A percentile compares a stretch with the other conserved stretches of the same genome.
Conservation (phyloP, 2,329 filamentous ascomycete genomes). For the Cadophora sp. region DNA sequence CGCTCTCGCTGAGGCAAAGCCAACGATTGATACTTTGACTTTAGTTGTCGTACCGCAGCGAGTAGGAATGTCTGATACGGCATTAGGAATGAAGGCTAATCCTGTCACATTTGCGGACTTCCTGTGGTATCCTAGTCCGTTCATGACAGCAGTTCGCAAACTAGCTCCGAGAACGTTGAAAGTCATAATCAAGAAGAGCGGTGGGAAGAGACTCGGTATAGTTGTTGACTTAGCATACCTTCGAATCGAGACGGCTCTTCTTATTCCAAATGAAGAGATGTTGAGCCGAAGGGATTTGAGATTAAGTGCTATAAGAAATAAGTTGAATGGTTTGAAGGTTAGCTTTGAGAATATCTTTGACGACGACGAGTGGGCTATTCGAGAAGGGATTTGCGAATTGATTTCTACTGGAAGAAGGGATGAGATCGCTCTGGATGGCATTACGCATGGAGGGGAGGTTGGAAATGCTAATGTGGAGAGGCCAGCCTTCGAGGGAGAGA, state of each 20-base stretch:
- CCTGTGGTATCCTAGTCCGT: conserved; percentile 27
- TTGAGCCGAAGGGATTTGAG: conserved; percentile 15
- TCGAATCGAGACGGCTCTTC: not conserved
- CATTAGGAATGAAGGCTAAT: conserved; percentile 27
- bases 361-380: conserved; percentile 31
- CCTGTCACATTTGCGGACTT: conserved; percentile 39
- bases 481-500: not conserved
- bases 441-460: not conserved
- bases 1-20: conserved; percentile 29
- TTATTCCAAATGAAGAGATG: conserved; percentile 24
- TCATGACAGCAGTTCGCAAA: conserved; percentile 35
- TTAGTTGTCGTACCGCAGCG: conserved; percentile 34
- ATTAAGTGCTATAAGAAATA: conserved; percentile 10
- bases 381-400: conserved; percentile 29
- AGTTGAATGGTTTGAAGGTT: conserved; percentile 35
- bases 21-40: conserved; percentile 35
- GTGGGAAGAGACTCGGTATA: conserved; percentile 24
- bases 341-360: conserved; percentile 36
- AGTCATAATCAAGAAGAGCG: conserved; percentile 37
- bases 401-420: not conserved
- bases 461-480: not conserved
- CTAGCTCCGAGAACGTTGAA: conserved; percentile 37
- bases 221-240: conserved; percentile 30
- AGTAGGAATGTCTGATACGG: conserved; percentile 27
- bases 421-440: not conserved